These are phyloP conservation scores for Bjerkandera adusta DNA, from an alignment of 1,284 basidiomycete species.

Conservation along the genomic window DNA sequence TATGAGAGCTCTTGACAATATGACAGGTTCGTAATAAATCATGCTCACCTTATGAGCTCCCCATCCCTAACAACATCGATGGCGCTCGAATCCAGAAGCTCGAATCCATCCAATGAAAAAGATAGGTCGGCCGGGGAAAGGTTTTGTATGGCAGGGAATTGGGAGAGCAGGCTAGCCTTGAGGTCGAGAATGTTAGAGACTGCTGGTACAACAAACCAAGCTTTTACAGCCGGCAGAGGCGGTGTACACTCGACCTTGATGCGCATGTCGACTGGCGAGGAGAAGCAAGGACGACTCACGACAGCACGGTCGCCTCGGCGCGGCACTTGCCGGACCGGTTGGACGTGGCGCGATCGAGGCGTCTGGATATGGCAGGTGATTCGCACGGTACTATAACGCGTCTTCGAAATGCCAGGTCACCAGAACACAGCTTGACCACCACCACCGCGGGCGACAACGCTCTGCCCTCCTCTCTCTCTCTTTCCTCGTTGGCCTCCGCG, in stretches of 20 bases:
- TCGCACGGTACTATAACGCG: slow-evolving; percentile 21
- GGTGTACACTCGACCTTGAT: slow-evolving; percentile 36
- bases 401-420: slow-evolving; percentile 16
- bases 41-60: slow-evolving; percentile 40
- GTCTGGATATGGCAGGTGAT: slow-evolving; percentile 14
- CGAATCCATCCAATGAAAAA: slow-evolving; percentile 43
- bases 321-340: too few relatives aligned
- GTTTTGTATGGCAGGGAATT: slow-evolving; percentile 23
- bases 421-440: slow-evolving; percentile 12
- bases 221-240: slow-evolving; percentile 39
- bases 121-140: slow-evolving; percentile 23
- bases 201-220: slow-evolving; percentile 38
- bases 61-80: slow-evolving; percentile 43
- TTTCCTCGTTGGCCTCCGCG: slow-evolving; percentile 7
- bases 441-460: neutral
- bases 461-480: slow-evolving; percentile 13
- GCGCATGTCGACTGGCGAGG: slow-evolving; percentile 41
- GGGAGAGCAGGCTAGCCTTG: slow-evolving; percentile 28
- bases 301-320: too few relatives aligned
- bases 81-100: slow-evolving; percentile 37
- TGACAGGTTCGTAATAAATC: neutral
- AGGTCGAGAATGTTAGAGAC: slow-evolving; percentile 27
- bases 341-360: too few relatives aligned
- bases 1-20: slow-evolving; percentile 25
- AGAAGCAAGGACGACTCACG: too few relatives aligned